phyloP scores from a whole-genome alignment of 2,329 filamentous ascomycete species.

The Verticillium zaregamsianum region DNA sequence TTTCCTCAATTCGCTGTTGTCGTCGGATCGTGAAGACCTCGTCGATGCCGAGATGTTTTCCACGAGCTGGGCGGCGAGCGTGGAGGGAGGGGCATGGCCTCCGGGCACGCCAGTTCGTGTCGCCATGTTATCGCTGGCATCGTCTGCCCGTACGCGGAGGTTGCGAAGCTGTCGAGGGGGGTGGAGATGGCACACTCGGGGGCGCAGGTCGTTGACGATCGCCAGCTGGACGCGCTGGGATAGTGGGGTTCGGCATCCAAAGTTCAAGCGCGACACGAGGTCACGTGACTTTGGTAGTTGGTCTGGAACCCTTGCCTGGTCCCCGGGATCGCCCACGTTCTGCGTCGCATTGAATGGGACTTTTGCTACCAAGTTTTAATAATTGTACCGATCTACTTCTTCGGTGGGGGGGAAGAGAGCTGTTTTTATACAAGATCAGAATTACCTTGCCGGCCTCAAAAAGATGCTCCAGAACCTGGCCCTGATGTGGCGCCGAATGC shows the following conservation, averaged over 20 bases:
- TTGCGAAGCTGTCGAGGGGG: background rate
- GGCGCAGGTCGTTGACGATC: background rate
- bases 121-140: conserved; percentile 9
- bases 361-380: too few relatives aligned
- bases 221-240: background rate
- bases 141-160: background rate
- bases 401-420: too few relatives aligned
- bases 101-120: conserved; percentile 5
- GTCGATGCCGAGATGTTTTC: conserved; percentile 69
- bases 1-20: conserved; percentile 70
- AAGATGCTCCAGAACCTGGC: too few relatives aligned
- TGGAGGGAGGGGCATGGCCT: conserved; percentile 61
- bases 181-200: background rate
- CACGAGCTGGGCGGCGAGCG: conserved; percentile 82
- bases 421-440: too few relatives aligned
- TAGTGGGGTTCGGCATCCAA: background rate
- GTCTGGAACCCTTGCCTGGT: too few relatives aligned
- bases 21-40: conserved; percentile 57
- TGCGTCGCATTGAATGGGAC: too few relatives aligned
- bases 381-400: too few relatives aligned
- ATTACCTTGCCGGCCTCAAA: too few relatives aligned
- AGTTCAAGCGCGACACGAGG: background rate
- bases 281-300: background rate
- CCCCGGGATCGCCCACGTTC: too few relatives aligned
- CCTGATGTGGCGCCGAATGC: too few relatives aligned